Evolutionary conservation across 2,329 filamentous ascomycete species (phyloP), one percentile per base, ranked within the genome.

Genomic region (Fusarium haematococcum): DNA sequence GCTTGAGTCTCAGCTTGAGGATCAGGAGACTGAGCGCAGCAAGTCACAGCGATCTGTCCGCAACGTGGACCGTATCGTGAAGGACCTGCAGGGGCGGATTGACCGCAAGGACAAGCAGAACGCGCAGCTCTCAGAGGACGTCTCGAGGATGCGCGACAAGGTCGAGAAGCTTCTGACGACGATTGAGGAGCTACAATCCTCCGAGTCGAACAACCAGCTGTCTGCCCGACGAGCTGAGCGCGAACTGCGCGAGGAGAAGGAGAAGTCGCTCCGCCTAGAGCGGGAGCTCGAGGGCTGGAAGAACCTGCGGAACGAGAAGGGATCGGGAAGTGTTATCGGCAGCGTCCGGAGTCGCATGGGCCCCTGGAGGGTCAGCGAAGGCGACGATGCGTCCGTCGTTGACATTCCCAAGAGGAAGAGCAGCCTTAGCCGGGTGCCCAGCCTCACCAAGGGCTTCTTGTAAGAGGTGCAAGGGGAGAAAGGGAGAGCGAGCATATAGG

Each of bases 31-130:
- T 48, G 92, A 93, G 76, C 92, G 93, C 69, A 92, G 90, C 76
- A 92, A 94, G 77, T 95, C 95, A 70, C 94, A 95, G 78, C 94
- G 96, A 67, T 95, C 93, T 59, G 92, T 95, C 25, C 95, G 97
- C 78, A 98, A 97, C 80, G 93, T 98, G 30, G 97, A 98, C 85
- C 95, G 96, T 71, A 94, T 92, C 2, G 95, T 98, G 79, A 97
- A 97, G 83, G 97, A 98, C 83, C 89, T 98, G 27, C 94, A 98
- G 83, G 89, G 91, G 27, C 96, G 98, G 83, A 93, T 99, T 75
- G 95, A 98, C 57, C 94, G 97, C 77, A 94, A 95, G 77, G 96
- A 98, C 75, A 98, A 97, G 85, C 91, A 94, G 77, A 95, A 95
- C 78, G 80, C 87, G 6, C 92, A 97, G 80, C 88, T 98, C 20